Percentiles rank a stretch among this genome's conserved stretches.
phyloP scores from a whole-genome alignment of 2,329 filamentous ascomycete genomes.

The Cladorrhinum sp. region DNA sequence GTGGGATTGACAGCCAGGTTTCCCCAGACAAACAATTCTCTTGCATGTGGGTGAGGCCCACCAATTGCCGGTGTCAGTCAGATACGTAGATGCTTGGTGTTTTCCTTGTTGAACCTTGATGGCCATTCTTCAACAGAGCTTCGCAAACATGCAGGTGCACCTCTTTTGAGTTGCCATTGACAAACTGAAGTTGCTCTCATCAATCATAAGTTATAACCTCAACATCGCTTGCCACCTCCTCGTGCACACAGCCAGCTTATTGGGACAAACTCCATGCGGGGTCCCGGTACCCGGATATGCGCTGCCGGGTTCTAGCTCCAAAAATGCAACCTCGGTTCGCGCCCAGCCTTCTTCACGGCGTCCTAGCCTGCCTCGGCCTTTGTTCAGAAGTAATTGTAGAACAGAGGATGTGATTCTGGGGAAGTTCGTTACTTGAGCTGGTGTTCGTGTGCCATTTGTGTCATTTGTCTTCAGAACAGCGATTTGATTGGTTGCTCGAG shows the following conservation, averaged over 20 bases:
- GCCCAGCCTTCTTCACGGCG: background rate
- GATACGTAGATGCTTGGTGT: too few relatives aligned
- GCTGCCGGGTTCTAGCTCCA: slow-evolving; percentile 10
- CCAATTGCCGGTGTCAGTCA: too few relatives aligned
- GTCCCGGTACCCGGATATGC: slow-evolving; percentile 6
- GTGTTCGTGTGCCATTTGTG: slow-evolving; percentile 9
- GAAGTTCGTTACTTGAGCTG: background rate
- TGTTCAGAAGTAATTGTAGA: background rate
- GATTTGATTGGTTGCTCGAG: slow-evolving; percentile 17
- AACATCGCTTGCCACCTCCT: too few relatives aligned
- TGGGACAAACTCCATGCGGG: slow-evolving; percentile 15
- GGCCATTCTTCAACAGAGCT: background rate
- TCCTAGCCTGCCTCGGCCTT: slow-evolving; percentile 18
- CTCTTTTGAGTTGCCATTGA: too few relatives aligned
- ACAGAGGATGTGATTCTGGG: background rate
- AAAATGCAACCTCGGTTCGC: slow-evolving; percentile 23
- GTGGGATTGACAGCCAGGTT: too few relatives aligned
- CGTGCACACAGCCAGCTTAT: too few relatives aligned
- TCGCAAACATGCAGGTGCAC: too few relatives aligned
- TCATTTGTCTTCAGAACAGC: slow-evolving; percentile 15
- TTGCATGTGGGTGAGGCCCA: too few relatives aligned
- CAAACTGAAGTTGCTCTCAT: too few relatives aligned
- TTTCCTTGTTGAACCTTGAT: background rate
- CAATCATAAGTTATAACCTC: too few relatives aligned
- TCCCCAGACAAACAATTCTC: too few relatives aligned